A percentile compares a stretch with the other conserved stretches of the same genome.
phyloP scores from a whole-genome alignment of 768 basidiomycete genomes.

The Boletus tylopilopsis region DNA sequence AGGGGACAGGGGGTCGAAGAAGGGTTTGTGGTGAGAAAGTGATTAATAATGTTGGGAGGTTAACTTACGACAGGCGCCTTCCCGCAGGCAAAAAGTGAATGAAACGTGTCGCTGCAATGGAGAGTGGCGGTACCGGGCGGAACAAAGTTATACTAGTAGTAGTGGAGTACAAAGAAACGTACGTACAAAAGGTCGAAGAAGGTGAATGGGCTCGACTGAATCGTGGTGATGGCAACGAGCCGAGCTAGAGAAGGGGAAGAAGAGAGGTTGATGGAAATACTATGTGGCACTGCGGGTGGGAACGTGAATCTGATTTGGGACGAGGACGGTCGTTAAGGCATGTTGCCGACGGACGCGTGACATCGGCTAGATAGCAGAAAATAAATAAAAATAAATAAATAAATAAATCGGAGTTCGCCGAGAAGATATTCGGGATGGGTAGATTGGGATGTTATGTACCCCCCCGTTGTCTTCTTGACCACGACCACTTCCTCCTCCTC shows the following conservation, averaged over 20 bases:
- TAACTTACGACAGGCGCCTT: slow-evolving; percentile 3
- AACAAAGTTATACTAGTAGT: slow-evolving; percentile 7
- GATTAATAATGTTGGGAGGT: slow-evolving; percentile 1
- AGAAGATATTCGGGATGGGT: slow-evolving; percentile 19
- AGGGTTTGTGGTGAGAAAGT: slow-evolving; percentile 13
- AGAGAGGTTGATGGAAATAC: background rate
- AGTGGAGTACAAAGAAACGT: background rate
- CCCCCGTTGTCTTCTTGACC: slow-evolving; percentile 31
- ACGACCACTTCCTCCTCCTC: slow-evolving; percentile 18
- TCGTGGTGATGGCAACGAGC: slow-evolving; percentile 3
- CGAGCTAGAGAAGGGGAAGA: background rate
- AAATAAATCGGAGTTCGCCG: slow-evolving; percentile 25
- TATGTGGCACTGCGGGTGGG: slow-evolving; percentile 12
- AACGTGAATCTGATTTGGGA: slow-evolving; percentile 6
- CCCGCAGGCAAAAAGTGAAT: background rate
- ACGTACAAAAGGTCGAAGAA: background rate
- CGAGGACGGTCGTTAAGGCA: too few relatives aligned
- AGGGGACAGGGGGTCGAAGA: slow-evolving; percentile 7
- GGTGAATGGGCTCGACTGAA: slow-evolving; percentile 5
- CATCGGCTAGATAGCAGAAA: slow-evolving; percentile 28
- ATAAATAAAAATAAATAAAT: slow-evolving; percentile 15
- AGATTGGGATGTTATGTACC: slow-evolving; percentile 27
- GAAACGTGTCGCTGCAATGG: slow-evolving; percentile 1
- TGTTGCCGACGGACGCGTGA: slow-evolving; percentile 12
- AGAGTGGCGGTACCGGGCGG: slow-evolving; percentile 14